These are phyloP conservation scores for Penicillium samsonianum DNA, from an alignment of 495 filamentous ascomycete species.

Conservation along the genomic window DNA sequence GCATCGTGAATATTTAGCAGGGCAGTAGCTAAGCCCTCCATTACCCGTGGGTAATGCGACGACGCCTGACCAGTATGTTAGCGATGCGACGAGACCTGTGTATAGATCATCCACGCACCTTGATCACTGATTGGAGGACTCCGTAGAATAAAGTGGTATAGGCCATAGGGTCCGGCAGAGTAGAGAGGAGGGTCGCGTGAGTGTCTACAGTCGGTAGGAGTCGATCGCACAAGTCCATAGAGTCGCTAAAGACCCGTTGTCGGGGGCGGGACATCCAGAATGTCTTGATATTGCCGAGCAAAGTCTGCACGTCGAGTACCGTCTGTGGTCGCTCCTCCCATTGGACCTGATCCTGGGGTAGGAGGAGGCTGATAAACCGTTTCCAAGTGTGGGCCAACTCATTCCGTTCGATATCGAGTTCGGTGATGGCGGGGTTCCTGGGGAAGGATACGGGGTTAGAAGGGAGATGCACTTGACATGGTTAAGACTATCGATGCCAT, in stretches of 20 bases:
- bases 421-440: conserved; percentile 39
- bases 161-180: conserved; percentile 38
- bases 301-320: conserved; percentile 33
- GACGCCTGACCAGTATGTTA: conserved; percentile 38
- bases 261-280: conserved; percentile 35
- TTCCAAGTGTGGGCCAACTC: conserved; percentile 48
- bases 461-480: background rate
- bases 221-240: conserved; percentile 36
- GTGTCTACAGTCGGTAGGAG: conserved; percentile 41
- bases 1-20: conserved; percentile 47
- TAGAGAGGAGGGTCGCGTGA: conserved; percentile 37
- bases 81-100: background rate
- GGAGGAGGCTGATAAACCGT: conserved; percentile 39
- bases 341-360: conserved; percentile 34
- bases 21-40: conserved; percentile 44
- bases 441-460: background rate
- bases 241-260: conserved; percentile 32
- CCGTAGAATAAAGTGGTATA: conserved; percentile 49
- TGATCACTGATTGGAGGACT: conserved; percentile 47
- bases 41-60: conserved; percentile 46
- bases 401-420: conserved; percentile 49
- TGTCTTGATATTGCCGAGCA: conserved; percentile 36
- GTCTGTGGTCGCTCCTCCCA: conserved; percentile 40
- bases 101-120: conserved; percentile 30
- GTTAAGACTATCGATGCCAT: background rate